Base-by-base conservation (phyloP, 148 eudicot species). In the Polygonum maritimum region DNA sequence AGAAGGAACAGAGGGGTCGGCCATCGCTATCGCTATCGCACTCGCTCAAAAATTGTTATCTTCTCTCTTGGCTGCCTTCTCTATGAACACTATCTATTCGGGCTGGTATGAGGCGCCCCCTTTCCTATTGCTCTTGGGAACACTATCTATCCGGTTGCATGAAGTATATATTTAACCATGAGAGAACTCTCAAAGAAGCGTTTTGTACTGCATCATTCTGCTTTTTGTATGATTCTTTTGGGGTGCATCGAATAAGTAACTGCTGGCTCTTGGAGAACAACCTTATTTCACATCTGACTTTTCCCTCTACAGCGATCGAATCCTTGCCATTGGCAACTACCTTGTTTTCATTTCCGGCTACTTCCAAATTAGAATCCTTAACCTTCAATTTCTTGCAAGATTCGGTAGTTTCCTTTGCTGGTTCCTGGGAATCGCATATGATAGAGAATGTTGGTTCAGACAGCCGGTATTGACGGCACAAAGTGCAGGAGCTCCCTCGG, bases 151-250 rank as follows among this genome's bases (percentile, higher is more conserved):
- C 83, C 36, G 76, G 85, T 51, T 87, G 82, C 83, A 82, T 82
- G 69, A 92, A 84, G 80, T 82, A 92, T 45, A 40, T 69, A 82
- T 88, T 84, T 76, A 96, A 79, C 92, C 97, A 92, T 74, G 75
- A 84, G 71, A 96, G 84, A 74, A 87, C 88, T 81, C 78, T 88
- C 82, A 91, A 84, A 58, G 98, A 81, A 79, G 92, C 85, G 79
- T 80, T 83, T 81, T 96, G 98, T 22, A 96, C 60, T n/a, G 99
- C 94, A 84, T 92, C 98, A 76, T 74, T 85, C 78, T 86, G 94
- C 77, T 88, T 96, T 82, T 84, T 89, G 78, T 85, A 89, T 39
- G 85, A 80, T 76, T 88, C 86, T 73, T 86, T 82, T 3, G 94
- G 97, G 18, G 57, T 82, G 81, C 86, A 88, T 69, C 86, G 79